Base-by-base conservation (phyloP, 139 green algal species). In the Asterochloris erici region DNA sequence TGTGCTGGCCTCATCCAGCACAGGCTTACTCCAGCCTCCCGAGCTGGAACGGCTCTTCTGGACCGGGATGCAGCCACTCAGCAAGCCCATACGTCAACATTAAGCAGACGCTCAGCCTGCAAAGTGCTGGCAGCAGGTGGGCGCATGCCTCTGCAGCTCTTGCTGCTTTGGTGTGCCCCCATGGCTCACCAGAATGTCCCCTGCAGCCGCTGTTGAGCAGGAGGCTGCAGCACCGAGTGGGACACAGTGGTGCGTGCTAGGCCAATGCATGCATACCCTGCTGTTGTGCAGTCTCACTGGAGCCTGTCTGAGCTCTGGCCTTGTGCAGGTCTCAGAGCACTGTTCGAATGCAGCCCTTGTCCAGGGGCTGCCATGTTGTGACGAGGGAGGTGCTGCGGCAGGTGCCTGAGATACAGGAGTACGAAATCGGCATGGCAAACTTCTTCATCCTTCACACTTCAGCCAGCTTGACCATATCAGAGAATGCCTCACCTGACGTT, bases 361-460 rank as follows among this genome's bases (percentile, higher is more conserved):
- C 82, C 10, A 80, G 93, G 0, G 93, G 93, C 14, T 95, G 92
- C 77, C 93, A 96, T 60, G 86, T 96, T 38, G 89, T 96, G 74
- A 96, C 93, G 0, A 79, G 87, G n/a, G 84, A 92, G 15, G 74
- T 96, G 16, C 47, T 90, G 61, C 74, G 90, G 68, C 82, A 91
- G 78, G 47, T 92, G n/a, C 84, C 85, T 17, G 91, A 94, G 81
- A 79, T 95, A 11, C 62, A 47, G 0, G 82, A 92, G 28, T 92
- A 90, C 74, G 90, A 94, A 74, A 73, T 96, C 61, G 87, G 88
- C 26, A 80, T 95, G 73, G 94, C 90, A 26, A 93, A 97, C 82
- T 83, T 93, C 24, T 97, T 98, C 62, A 76, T 95, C 9, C 84
- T 89, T 75, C 92, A 95, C 87, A 95, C 92, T 15, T 89, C 79